phyloP scores from a whole-genome alignment of 139 green algal species.

The Chlamydomonas asymmetrica region DNA sequence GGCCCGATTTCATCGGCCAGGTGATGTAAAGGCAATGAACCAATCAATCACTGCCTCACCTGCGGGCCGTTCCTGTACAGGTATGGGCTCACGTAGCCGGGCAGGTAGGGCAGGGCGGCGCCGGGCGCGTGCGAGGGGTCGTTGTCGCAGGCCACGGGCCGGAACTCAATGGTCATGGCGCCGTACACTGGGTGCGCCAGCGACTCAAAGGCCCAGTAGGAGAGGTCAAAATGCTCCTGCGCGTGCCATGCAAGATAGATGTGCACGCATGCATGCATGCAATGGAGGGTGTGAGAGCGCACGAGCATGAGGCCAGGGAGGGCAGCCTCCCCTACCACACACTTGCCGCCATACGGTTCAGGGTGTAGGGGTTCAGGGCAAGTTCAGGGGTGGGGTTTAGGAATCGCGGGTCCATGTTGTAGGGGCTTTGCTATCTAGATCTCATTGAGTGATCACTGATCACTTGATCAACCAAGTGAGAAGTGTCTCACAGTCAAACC shows the following conservation, averaged over 20 bases:
- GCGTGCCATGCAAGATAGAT: background rate
- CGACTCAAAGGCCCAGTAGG: constrained; percentile 62
- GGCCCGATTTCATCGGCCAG: no score
- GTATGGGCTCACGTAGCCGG: constrained; percentile 22
- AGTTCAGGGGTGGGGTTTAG: background rate
- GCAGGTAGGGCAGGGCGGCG: constrained; percentile 9
- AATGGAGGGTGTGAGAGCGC: background rate
- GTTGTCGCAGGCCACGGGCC: constrained; percentile 38
- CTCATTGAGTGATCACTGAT: background rate
- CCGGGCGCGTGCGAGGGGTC: background rate
- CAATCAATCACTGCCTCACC: no score
- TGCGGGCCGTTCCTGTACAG: constrained; percentile 35
- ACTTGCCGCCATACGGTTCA: background rate
- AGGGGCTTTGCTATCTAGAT: background rate
- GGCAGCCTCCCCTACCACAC: background rate
- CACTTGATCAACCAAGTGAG: background rate
- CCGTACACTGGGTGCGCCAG: constrained; percentile 52
- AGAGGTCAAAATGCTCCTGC: constrained; percentile 65
- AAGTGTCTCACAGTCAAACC: no score
- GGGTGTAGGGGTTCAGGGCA: background rate
- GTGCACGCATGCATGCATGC: background rate
- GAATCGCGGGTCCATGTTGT: background rate
- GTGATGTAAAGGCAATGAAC: no score
- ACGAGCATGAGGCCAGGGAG: background rate
- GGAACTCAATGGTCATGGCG: constrained; percentile 28